Base-by-base conservation (phyloP, 73 alveolate species). In the Breviolum minutum region DNA sequence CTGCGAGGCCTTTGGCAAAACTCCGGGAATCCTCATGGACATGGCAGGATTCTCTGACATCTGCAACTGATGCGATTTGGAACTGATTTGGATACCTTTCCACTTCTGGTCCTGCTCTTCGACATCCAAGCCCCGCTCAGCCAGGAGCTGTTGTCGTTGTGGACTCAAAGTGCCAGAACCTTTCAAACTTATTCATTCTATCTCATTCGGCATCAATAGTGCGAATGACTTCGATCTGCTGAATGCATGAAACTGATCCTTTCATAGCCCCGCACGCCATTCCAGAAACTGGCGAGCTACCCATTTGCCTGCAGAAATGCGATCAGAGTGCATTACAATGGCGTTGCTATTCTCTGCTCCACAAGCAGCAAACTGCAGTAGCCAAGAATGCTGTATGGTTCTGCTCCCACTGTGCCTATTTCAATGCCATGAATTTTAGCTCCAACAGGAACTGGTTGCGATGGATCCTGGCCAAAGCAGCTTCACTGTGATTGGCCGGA, bases 81-180 rank as follows among this genome's bases (percentile, higher is more conserved):
- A 71, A 9, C 81, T 7, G 82, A 19, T 71, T 20, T 32, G 5
- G 32, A 13, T 22, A 71, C 82, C n/a, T 32, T 20, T n/a, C n/a
- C 2, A 71, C 82, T 77, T 29, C 63, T n/a, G 17, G 85, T 73
- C 98, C 98, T 92, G 54, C 66, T 76, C 77, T 24, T 92, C 90
- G 66, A 92, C 98, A 24, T 92, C 91, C 26, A 92, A 69, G 81
- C 98, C 98, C 22, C 98, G 79, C 48, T 73, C 40, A 29, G 73
- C 61, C 24, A 92, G 98, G 27, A 73, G 98, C 69, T 92, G 69
- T 81, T 48, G 24, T 69, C 90, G 29, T 9, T 76, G 80, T 8
- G 71, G 80, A 68, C 98, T 92, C 54, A 92, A 63, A 8, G 98
- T 92, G 13, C 98, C 98, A 54, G 98, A 92, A 12, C 98, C 98